Evolutionary conservation across 306 rosid species (phyloP).

Genomic region (Bauhinia variegata): DNA sequence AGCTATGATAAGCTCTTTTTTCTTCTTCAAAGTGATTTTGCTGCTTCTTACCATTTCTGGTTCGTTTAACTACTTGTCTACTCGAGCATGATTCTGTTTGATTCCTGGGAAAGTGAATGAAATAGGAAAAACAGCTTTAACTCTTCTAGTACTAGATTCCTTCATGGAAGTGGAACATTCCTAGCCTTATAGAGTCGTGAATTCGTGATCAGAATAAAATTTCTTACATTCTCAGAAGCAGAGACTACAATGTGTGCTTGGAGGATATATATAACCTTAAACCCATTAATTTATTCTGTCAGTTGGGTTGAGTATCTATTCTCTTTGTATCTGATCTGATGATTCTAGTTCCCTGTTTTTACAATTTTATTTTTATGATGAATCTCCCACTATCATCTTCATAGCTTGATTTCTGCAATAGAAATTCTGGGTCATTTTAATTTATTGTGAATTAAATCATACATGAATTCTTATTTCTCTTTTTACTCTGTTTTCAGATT

Average conservation of each 20-base stretch:
- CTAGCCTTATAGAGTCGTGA: conserved; percentile 21
- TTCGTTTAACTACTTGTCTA: conserved; percentile 30
- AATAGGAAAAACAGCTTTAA: background rate
- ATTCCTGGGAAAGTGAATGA: conserved; percentile 27
- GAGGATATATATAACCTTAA: no score
- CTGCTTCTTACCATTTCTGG: conserved; percentile 60
- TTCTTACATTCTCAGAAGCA: conserved; percentile 20
- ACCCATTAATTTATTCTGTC: no score
- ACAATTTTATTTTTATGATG: background rate
- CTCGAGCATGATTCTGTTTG: conserved; percentile 29
- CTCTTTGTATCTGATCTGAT: conserved; percentile 19
- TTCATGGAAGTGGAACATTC: conserved; percentile 24
- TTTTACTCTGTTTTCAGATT: conserved; percentile 50
- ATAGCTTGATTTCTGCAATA: background rate
- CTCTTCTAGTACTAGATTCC: background rate
- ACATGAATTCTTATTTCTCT: background rate
- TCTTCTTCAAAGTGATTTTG: conserved; percentile 44
- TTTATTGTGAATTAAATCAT: conserved; percentile 4
- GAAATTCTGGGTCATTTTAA: background rate
- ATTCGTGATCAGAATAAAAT: conserved; percentile 27
- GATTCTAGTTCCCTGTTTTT: background rate
- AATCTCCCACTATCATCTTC: background rate
- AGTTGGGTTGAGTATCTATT: conserved; percentile 18
- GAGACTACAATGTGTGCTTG: conserved; percentile 9
- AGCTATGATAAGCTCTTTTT: conserved; percentile 42